A percentile compares a stretch with the other conserved stretches of the same genome.
These are phyloP conservation scores for Trichoderma gracile DNA, from an alignment of 2,329 filamentous ascomycete species.

Conservation along the genomic window DNA sequence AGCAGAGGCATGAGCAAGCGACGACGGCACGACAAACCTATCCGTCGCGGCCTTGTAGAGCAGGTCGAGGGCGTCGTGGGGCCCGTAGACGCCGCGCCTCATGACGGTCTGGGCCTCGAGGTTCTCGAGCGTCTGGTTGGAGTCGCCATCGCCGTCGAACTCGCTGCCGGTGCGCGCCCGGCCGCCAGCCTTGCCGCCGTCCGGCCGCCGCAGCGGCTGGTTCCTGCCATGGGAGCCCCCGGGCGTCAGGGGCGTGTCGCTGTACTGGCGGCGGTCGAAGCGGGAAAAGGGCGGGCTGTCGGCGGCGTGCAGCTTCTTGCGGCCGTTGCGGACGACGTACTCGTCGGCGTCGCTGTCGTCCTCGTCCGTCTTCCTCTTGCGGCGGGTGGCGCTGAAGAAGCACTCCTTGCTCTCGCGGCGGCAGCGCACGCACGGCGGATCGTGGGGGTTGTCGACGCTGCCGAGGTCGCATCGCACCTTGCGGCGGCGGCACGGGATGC, in stretches of 20 bases:
- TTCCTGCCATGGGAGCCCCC: conserved; percentile 65
- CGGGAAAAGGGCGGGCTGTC: conserved; percentile 46
- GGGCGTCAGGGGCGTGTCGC: conserved; percentile 60
- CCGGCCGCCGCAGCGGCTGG: conserved; percentile 66
- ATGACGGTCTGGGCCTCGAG: conserved; percentile 65
- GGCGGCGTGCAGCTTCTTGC: conserved; percentile 62
- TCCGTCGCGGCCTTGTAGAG: conserved; percentile 82
- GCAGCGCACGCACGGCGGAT: conserved; percentile 91
- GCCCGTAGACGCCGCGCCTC: conserved; percentile 77
- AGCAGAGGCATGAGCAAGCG: conserved; percentile 19
- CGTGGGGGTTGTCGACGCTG: conserved; percentile 88
- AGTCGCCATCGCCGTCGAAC: conserved; percentile 51
- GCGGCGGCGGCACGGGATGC: conserved; percentile 61
- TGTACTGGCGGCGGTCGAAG: conserved; percentile 50
- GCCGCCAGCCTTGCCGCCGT: conserved; percentile 40
- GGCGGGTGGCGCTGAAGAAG: conserved; percentile 90
- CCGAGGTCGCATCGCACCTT: conserved; percentile 65
- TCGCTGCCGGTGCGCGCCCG: conserved; percentile 38
- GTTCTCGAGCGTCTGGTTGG: conserved; percentile 64
- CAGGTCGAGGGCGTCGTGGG: conserved; percentile 88
- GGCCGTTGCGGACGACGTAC: conserved; percentile 71
- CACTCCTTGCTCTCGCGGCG: conserved; percentile 94
- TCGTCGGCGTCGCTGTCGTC: conserved; percentile 58
- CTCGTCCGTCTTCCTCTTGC: conserved; percentile 80
- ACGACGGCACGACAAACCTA: conserved; percentile 45